Conservation (phyloP, 306 rosid genomes). For the Cucurbita argyrosperma region DNA sequence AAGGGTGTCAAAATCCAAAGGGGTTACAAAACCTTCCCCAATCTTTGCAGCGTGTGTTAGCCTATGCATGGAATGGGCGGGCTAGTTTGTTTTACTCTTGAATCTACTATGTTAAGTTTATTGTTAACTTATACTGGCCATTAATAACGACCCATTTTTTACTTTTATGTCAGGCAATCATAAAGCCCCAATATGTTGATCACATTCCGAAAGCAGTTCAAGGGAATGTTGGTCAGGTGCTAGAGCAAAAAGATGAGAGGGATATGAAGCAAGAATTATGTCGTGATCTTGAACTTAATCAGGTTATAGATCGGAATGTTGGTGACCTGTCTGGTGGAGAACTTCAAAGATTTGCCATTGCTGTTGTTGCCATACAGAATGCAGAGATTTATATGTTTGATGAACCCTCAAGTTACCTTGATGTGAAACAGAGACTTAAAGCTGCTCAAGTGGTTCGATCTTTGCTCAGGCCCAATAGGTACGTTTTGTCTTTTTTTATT, state of each 20-base stretch:
- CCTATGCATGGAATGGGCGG: background rate
- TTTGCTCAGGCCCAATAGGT: conserved; percentile 87
- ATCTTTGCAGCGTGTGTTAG: background rate
- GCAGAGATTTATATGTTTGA: conserved; percentile 99
- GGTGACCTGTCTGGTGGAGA: conserved; percentile 98
- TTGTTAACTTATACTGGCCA: background rate
- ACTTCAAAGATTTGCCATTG: conserved; percentile 98
- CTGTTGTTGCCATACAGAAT: conserved; percentile 82
- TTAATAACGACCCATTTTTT: background rate
- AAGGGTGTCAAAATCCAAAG: background rate
- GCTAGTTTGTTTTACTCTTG: background rate
- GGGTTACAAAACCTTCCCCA: background rate
- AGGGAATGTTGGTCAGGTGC: conserved; percentile 93
- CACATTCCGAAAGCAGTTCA: conserved; percentile 96
- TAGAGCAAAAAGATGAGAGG: conserved; percentile 80
- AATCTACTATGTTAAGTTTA: background rate
- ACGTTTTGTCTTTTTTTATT: background rate
- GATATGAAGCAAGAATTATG: conserved; percentile 56
- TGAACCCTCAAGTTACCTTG: conserved; percentile 97
- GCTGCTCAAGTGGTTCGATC: conserved; percentile 91
- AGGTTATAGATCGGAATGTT: conserved; percentile 87
- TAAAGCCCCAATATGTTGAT: conserved; percentile 97
- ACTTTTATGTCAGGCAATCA: conserved; percentile 44
- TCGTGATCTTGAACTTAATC: conserved; percentile 74
- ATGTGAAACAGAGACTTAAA: conserved; percentile 91